These are phyloP conservation scores for Colletotrichum navitas DNA, from an alignment of 2,329 filamentous ascomycete species.

Conservation along the genomic window DNA sequence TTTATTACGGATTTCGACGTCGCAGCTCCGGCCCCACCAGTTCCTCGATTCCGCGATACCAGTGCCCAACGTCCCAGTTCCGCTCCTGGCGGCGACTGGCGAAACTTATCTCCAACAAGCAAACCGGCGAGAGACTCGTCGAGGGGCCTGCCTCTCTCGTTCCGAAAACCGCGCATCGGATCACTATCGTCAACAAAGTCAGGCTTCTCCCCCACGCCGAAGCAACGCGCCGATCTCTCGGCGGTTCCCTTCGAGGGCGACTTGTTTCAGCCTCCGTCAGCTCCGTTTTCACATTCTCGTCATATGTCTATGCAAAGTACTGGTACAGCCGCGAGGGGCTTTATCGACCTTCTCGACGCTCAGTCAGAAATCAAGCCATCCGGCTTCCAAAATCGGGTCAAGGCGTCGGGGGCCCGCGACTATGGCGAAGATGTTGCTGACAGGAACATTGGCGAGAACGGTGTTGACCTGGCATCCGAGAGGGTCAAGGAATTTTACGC, in stretches of 20 bases:
- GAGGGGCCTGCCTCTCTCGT: conserved; percentile 41
- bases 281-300: conserved; percentile 47
- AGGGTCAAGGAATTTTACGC: conserved; percentile 55
- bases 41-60: conserved; percentile 49
- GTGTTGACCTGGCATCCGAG: conserved; percentile 49
- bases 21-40: conserved; percentile 48
- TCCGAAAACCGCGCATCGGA: conserved; percentile 35
- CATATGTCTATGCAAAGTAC: conserved; percentile 52
- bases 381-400: conserved; percentile 62
- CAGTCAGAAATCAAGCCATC: conserved; percentile 64
- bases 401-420: conserved; percentile 64
- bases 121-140: conserved; percentile 40
- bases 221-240: conserved; percentile 6
- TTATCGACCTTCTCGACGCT: conserved; percentile 70
- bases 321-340: conserved; percentile 46
- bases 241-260: conserved; percentile 22
- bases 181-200: conserved; percentile 29
- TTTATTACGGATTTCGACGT: conserved; percentile 44
- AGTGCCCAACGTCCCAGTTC: conserved; percentile 53
- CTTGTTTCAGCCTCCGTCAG: conserved; percentile 41
- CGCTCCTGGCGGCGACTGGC: conserved; percentile 47
- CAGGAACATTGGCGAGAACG: conserved; percentile 64
- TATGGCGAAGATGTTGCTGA: conserved; percentile 77
- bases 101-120: conserved; percentile 17
- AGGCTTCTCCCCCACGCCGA: conserved; percentile 21